A percentile compares a stretch with the other conserved stretches of the same genome.
Evolutionary conservation across 371 early-diverging fungal species (phyloP).

Genomic region (Mortierella sp.): DNA sequence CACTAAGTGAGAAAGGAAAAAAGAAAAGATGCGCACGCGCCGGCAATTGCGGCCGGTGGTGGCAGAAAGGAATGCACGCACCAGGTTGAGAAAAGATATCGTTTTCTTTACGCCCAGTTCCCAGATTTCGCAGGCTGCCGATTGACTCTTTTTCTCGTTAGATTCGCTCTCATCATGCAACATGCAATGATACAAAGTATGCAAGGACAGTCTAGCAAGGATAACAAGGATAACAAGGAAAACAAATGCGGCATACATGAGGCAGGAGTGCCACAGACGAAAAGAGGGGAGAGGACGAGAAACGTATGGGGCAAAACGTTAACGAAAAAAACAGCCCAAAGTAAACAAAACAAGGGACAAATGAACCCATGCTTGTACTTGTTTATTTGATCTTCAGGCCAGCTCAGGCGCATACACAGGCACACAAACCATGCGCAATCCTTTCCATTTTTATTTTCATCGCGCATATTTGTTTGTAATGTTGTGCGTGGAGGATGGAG

Average conservation of each 20-base stretch:
- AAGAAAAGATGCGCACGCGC: not conserved
- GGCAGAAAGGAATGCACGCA: slow-evolving; percentile 2
- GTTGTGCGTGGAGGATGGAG: not conserved
- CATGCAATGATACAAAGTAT: not conserved
- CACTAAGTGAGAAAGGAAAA: too few species aligned
- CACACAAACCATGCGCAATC: not conserved
- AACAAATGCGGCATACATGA: not conserved
- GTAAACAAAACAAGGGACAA: not conserved
- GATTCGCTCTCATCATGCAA: not conserved
- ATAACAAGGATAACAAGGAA: too few species aligned
- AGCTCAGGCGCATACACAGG: not conserved
- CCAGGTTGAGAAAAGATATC: not conserved
- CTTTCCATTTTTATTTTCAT: not conserved
- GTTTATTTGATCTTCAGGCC: not conserved
- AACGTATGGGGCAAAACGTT: not conserved
- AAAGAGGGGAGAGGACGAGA: not conserved
- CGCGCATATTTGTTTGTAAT: not conserved
- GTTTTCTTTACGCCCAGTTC: not conserved
- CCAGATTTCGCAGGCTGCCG: not conserved
- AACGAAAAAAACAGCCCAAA: not conserved
- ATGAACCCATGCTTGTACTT: not conserved
- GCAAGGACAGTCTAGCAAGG: not conserved
- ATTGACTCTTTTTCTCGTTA: not conserved
- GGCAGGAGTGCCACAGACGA: not conserved
- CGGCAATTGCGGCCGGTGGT: too few species aligned